These are phyloP conservation scores for Ganoderma meredithae DNA, from an alignment of 1,284 basidiomycete species.

Conservation along the genomic window DNA sequence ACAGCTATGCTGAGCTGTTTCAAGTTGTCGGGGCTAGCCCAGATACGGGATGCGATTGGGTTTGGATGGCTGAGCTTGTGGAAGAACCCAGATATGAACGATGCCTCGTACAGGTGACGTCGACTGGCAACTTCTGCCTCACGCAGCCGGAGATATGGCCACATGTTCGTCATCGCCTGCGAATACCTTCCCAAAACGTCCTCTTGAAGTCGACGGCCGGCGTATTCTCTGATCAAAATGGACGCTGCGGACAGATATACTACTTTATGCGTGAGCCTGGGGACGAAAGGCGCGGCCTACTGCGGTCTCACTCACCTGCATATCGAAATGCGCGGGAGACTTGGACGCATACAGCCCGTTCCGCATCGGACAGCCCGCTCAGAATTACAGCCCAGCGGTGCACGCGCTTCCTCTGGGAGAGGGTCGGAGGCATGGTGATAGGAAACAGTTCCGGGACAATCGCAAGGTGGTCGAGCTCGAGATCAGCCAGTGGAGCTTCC, in stretches of 20 bases:
- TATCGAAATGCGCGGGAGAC: constrained; percentile 72
- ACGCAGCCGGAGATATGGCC: constrained; percentile 71
- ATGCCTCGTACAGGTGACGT: constrained; percentile 48
- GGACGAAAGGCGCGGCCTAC: neutral
- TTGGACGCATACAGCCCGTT: constrained; percentile 51
- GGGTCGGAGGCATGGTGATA: constrained; percentile 62
- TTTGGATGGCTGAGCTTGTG: constrained; percentile 27
- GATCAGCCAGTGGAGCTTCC: constrained; percentile 29
- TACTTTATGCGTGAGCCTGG: constrained; percentile 36
- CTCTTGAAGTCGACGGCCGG: constrained; percentile 54
- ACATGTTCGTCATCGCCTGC: constrained; percentile 62
- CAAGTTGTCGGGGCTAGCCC: constrained; percentile 64
- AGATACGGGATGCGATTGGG: constrained; percentile 55
- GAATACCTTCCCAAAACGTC: constrained; percentile 48
- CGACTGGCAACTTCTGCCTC: constrained; percentile 49
- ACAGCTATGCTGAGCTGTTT: constrained; percentile 62
- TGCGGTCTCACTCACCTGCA: constrained; percentile 54
- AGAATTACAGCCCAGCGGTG: constrained; percentile 62
- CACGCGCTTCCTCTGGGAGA: constrained; percentile 63
- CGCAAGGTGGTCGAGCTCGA: constrained; percentile 38
- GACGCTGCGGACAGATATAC: constrained; percentile 67
- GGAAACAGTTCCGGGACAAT: constrained; percentile 42
- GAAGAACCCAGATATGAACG: constrained; percentile 56
- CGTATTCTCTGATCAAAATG: constrained; percentile 53
- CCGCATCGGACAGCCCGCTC: constrained; percentile 51